A percentile compares a stretch with the other conserved stretches of the same genome.
phyloP scores from a whole-genome alignment of 768 basidiomycete species.

The Boletus tomentosulus region DNA sequence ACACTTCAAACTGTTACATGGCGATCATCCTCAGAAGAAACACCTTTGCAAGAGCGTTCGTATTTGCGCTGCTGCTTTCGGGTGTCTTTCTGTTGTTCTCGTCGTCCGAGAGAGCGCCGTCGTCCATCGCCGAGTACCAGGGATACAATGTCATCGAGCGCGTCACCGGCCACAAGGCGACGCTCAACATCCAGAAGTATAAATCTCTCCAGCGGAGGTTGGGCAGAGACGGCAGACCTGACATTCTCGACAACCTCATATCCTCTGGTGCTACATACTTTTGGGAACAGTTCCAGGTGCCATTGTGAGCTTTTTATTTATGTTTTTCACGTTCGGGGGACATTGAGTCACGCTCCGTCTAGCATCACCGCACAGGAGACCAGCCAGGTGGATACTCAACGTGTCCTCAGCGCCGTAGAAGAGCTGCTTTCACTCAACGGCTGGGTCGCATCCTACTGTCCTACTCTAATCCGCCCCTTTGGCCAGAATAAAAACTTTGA shows the following conservation, averaged over 20 bases:
- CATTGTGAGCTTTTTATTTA: slow-evolving; percentile 60
- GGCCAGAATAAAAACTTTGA: slow-evolving; percentile 79
- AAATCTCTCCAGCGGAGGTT: slow-evolving; percentile 84
- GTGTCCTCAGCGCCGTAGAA: slow-evolving; percentile 85
- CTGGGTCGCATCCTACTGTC: slow-evolving; percentile 96
- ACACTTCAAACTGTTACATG: slow-evolving; percentile 14
- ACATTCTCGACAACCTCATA: slow-evolving; percentile 74
- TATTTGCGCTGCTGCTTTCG: slow-evolving; percentile 19
- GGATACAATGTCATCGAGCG: slow-evolving; percentile 63
- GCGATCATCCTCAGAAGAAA: slow-evolving; percentile 30
- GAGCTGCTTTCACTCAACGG: slow-evolving; percentile 93
- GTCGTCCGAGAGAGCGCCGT: slow-evolving; percentile 9
- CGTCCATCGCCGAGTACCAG: slow-evolving; percentile 41
- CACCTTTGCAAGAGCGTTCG: slow-evolving; percentile 19
- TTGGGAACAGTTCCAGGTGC: slow-evolving; percentile 90
- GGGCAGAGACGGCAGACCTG: slow-evolving; percentile 80
- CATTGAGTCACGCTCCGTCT: background rate
- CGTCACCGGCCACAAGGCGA: slow-evolving; percentile 56
- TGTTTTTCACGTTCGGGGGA: background rate
- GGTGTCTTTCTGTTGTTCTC: slow-evolving; percentile 21
- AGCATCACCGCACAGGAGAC: slow-evolving; percentile 84
- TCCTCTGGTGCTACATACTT: slow-evolving; percentile 78
- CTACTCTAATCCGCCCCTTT: slow-evolving; percentile 91
- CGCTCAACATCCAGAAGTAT: slow-evolving; percentile 84
- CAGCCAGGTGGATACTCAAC: slow-evolving; percentile 84